phyloP scores from a whole-genome alignment of 2,329 filamentous ascomycete genomes.

The Zymoseptoria ardabiliae region DNA sequence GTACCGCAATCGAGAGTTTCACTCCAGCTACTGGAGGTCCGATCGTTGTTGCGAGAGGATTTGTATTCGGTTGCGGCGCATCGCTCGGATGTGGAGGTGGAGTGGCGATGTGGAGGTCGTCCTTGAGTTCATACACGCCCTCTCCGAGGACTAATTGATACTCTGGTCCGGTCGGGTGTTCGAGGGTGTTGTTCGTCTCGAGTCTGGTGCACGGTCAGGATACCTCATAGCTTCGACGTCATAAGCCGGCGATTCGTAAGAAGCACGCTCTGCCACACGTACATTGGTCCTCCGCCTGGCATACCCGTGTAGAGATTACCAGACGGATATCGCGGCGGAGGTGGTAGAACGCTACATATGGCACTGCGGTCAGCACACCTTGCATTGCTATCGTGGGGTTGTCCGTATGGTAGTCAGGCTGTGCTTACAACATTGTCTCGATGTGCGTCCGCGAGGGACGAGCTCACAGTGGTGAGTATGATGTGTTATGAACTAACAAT shows the following conservation, averaged over 20 bases:
- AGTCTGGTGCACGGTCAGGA: slow-evolving; percentile 37
- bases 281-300: slow-evolving; percentile 59
- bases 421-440: background rate
- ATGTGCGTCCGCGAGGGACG: background rate
- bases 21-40: slow-evolving; percentile 79
- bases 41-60: slow-evolving; percentile 79
- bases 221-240: background rate
- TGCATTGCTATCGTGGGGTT: background rate
- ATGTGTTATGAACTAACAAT: background rate
- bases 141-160: slow-evolving; percentile 90
- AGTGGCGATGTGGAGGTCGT: slow-evolving; percentile 86
- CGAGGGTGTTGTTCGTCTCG: slow-evolving; percentile 88
- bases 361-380: background rate
- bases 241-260: background rate
- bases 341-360: slow-evolving; percentile 16
- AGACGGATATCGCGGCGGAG: slow-evolving; percentile 60
- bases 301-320: slow-evolving; percentile 60
- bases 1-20: slow-evolving; percentile 68
- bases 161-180: slow-evolving; percentile 71
- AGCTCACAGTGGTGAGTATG: background rate
- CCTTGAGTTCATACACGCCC: slow-evolving; percentile 84
- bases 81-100: slow-evolving; percentile 94
- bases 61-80: slow-evolving; percentile 76
- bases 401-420: background rate
- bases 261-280: background rate